Base-by-base conservation (phyloP, 2,329 filamentous ascomycete species). In the Talaromyces sp. region DNA sequence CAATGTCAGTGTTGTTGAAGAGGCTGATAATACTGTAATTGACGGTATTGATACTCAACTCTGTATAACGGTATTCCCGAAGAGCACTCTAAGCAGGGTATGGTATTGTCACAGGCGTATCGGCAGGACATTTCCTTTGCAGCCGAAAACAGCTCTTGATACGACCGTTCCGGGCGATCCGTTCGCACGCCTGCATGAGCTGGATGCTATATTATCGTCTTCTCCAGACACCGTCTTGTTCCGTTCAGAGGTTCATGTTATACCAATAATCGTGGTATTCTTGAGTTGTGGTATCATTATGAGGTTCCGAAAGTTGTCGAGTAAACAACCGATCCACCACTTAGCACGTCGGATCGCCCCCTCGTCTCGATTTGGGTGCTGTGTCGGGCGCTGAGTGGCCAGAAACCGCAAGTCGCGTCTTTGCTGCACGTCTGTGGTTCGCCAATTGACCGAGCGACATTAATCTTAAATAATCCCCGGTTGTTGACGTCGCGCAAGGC, bases 391-490 rank as follows among this genome's bases (percentile, higher is more conserved):
- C 44, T 52, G 33, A 52, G 21, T 50, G 58, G 44, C 35, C 37
- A 25, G 42, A 37, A 23, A 18, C 57, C 31, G 31, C 42, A 21
- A 52, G 37, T 60, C 58, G 58, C 58, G 58, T 52, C 37, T 48
- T 42, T 52, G 2, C 18, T 50, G 35, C 25, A 48, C 63, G 39
- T 44, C 28, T 74, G 69, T 75, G 73, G 74, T 76, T 76, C 73
- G 73, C 70, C 74, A 75, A 76, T 76, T 75, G 70, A 60, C 42
- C 18, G 9, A 21, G 16, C 37, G 5, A 28, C 57, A 23, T 46
- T 40, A 48, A 35, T 60, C 28, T 50, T 59, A 58, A 56, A 46
- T 58, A 58, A 48, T 48, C 56, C 56, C 37, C 56, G 56, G 56
- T 59, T 59, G 57, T 59, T 59, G 57, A 59, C 44, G 57, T 48